Evolutionary conservation across 805 yeast species (phyloP).

Genomic region (Wickerhamiella shivajii): DNA sequence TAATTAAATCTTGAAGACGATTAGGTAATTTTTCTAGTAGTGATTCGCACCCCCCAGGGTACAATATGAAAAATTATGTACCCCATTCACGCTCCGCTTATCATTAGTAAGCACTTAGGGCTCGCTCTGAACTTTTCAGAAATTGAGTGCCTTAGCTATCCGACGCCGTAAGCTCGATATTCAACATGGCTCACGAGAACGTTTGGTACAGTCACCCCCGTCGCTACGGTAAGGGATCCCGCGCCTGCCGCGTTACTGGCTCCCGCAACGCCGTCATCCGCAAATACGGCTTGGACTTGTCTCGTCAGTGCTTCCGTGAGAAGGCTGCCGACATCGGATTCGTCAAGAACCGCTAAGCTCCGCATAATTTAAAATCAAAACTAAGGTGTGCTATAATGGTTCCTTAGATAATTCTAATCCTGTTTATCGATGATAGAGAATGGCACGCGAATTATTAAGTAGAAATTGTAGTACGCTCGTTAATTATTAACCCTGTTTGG

Average conservation of each 20-base stretch:
- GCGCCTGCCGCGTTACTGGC: slow-evolving; percentile 98
- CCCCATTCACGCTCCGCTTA: too few species aligned
- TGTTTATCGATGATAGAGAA: too few species aligned
- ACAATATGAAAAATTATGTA: neutral
- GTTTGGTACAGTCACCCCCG: slow-evolving; percentile 99
- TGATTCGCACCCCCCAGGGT: neutral
- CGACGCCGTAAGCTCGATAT: too few species aligned
- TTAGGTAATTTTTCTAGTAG: slow-evolving; percentile 6
- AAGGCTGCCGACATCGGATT: slow-evolving; percentile 98
- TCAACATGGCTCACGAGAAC: slow-evolving; percentile 99
- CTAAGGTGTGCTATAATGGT: too few species aligned
- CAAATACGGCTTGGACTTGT: slow-evolving; percentile 98
- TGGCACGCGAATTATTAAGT: too few species aligned
- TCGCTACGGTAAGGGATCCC: slow-evolving; percentile 99
- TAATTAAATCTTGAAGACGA: slow-evolving; percentile 6
- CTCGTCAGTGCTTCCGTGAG: slow-evolving; percentile 99
- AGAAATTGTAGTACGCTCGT: too few species aligned
- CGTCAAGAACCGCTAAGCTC: slow-evolving; percentile 90
- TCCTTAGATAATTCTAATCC: too few species aligned
- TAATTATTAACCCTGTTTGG: too few species aligned
- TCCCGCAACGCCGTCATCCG: slow-evolving; percentile 99
- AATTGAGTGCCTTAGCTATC: neutral
- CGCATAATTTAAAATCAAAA: too few species aligned
- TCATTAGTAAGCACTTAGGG: neutral
- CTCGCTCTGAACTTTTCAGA: neutral